Conservation (phyloP, 2,329 filamentous ascomycete species). For the Penicillium sp. region DNA sequence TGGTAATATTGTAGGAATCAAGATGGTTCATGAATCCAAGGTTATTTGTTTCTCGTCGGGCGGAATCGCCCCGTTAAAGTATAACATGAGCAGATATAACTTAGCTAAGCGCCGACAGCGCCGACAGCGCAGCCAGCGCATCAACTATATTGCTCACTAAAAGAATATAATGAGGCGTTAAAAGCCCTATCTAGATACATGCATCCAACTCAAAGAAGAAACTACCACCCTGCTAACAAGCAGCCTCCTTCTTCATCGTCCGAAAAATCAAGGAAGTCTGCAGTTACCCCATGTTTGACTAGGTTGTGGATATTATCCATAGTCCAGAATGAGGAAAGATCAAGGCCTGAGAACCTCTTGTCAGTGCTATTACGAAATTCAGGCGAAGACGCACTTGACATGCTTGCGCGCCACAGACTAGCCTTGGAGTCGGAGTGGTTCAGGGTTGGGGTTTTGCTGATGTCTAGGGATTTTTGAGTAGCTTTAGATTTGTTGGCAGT, state of each 20-base stretch:
- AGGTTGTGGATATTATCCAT: background rate
- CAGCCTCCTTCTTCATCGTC: background rate
- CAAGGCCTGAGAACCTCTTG: background rate
- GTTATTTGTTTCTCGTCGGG: background rate
- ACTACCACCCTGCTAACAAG: background rate
- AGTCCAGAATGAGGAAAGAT: background rate
- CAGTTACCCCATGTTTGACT: background rate
- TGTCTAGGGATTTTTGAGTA: background rate
- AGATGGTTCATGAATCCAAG: background rate
- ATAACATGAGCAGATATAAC: background rate
- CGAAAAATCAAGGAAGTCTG: background rate
- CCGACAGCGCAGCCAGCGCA: background rate
- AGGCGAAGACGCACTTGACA: slow-evolving; percentile 2
- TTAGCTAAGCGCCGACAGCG: background rate
- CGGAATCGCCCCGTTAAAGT: background rate
- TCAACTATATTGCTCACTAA: background rate
- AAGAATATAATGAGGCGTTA: background rate
- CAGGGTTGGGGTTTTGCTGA: background rate
- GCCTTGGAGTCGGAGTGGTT: background rate
- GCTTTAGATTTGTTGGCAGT: background rate
- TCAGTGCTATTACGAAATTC: background rate
- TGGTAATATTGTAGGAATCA: background rate
- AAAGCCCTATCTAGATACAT: background rate
- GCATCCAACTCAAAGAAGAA: background rate
- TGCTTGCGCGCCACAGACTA: background rate